A percentile compares a stretch with the other conserved stretches of the same genome.
Conservation (phyloP, 768 basidiomycete species). For the Gloeostereum incarnatum region DNA sequence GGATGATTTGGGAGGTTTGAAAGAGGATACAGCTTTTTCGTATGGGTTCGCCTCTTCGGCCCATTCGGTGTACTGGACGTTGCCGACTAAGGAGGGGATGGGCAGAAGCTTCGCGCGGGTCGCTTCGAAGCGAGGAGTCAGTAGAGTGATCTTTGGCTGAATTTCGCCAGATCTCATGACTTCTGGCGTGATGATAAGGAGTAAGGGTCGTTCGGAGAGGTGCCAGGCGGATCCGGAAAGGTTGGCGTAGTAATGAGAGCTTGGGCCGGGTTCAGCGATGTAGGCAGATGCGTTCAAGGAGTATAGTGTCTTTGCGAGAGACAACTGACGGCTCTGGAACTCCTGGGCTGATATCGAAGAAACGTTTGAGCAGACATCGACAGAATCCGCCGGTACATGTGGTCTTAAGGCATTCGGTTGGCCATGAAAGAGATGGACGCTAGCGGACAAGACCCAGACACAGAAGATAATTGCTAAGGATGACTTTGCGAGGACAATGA, state of each 20-base stretch:
- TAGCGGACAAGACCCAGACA: not conserved
- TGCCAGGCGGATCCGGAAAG: constrained; percentile 54
- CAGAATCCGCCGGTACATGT: not conserved
- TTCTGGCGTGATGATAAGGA: constrained; percentile 52
- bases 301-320: constrained; percentile 40
- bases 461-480: not conserved
- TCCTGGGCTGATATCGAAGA: constrained; percentile 38
- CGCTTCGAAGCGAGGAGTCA: constrained; percentile 75
- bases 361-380: constrained; percentile 27
- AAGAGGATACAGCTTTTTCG: constrained; percentile 25
- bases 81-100: constrained; percentile 35
- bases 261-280: constrained; percentile 73
- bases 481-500: too few species aligned
- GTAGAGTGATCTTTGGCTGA: constrained; percentile 39
- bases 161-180: constrained; percentile 13
- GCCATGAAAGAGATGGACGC: not conserved
- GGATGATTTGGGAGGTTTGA: constrained; percentile 13
- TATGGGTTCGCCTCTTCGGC: constrained; percentile 66
- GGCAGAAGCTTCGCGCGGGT: constrained; percentile 54
- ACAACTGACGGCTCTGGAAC: constrained; percentile 42
- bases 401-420: not conserved
- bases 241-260: constrained; percentile 64
- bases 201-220: constrained; percentile 71
- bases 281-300: constrained; percentile 54
- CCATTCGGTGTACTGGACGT: constrained; percentile 46